Percentiles rank a stretch among this genome's conserved stretches.
These are phyloP conservation scores for Candida oleophila DNA, from an alignment of 805 yeast species.

Conservation along the genomic window DNA sequence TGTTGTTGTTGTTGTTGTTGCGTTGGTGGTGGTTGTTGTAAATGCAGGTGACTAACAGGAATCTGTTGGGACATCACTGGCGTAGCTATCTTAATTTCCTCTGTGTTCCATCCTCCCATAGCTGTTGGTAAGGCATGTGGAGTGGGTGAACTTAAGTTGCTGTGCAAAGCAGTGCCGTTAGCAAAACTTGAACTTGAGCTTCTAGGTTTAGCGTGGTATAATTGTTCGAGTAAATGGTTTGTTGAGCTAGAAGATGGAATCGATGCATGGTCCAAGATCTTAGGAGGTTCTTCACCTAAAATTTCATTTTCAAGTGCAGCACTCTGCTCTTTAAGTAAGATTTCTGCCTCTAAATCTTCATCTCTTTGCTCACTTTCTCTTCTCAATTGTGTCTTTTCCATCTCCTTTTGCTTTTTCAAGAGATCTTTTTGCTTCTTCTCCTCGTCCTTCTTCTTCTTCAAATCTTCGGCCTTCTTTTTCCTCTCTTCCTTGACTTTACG, in stretches of 20 bases:
- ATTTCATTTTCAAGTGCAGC: constrained; percentile 5
- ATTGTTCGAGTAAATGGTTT: constrained; percentile 32
- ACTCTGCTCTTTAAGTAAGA: constrained; percentile 10
- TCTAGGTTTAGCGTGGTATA: constrained; percentile 32
- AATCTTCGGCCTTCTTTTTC: constrained; percentile 23
- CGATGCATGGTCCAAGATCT: neutral
- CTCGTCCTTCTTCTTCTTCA: constrained; percentile 19
- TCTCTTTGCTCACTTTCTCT: constrained; percentile 1
- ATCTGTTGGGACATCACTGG: neutral
- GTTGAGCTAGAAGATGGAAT: constrained; percentile 1
- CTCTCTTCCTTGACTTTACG: constrained; percentile 23
- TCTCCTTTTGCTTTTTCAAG: constrained; percentile 14
- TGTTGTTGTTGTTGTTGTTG: neutral
- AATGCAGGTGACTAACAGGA: neutral
- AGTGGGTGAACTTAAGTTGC: neutral
- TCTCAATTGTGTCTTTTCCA: constrained; percentile 10
- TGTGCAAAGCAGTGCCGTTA: neutral
- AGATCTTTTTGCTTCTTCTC: constrained; percentile 20
- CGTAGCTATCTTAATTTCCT: neutral
- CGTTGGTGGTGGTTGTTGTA: neutral
- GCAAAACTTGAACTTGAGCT: neutral
- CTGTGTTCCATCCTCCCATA: neutral
- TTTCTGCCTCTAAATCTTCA: constrained; percentile 12
- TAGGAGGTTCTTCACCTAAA: neutral
- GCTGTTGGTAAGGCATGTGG: neutral